Conservation (phyloP, 495 filamentous ascomycete genomes). For the Staphylotrichum longicolle region DNA sequence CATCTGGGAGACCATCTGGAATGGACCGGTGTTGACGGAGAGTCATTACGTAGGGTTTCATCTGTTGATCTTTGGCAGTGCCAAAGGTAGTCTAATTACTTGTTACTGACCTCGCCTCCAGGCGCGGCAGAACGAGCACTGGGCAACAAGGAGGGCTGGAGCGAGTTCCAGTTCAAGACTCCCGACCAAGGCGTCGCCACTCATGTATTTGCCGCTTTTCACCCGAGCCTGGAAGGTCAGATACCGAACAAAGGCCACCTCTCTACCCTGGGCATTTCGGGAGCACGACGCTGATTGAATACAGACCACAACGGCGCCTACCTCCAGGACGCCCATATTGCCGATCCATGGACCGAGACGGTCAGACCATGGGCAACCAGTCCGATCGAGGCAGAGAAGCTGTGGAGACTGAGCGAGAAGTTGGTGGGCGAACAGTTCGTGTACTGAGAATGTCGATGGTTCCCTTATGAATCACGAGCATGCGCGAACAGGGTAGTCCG, state of each 20-base stretch:
- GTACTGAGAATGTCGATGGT: neutral
- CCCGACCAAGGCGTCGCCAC: conserved; percentile 44
- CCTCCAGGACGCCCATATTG: conserved; percentile 40
- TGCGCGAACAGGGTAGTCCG: too few relatives aligned
- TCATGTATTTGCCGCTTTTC: conserved; percentile 47
- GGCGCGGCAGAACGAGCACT: conserved; percentile 20
- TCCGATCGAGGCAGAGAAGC: conserved; percentile 42
- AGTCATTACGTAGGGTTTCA: conserved; percentile 22
- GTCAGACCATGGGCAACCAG: conserved; percentile 40
- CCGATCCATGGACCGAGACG: conserved; percentile 36
- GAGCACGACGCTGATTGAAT: too few relatives aligned
- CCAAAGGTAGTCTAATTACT: neutral
- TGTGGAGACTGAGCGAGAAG: conserved; percentile 42
- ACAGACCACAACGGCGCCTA: conserved; percentile 42
- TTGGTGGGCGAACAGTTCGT: conserved; percentile 36
- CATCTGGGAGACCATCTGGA: conserved; percentile 35
- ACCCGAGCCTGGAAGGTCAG: conserved; percentile 37
- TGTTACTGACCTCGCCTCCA: neutral
- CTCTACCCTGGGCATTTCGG: too few relatives aligned
- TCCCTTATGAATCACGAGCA: too few relatives aligned
- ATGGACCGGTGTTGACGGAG: conserved; percentile 22
- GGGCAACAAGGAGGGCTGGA: conserved; percentile 36
- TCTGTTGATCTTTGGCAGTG: neutral
- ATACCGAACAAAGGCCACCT: too few relatives aligned
- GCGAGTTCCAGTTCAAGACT: conserved; percentile 35